Conservation (phyloP, 2,329 filamentous ascomycete species). For the Curvularia sp. region DNA sequence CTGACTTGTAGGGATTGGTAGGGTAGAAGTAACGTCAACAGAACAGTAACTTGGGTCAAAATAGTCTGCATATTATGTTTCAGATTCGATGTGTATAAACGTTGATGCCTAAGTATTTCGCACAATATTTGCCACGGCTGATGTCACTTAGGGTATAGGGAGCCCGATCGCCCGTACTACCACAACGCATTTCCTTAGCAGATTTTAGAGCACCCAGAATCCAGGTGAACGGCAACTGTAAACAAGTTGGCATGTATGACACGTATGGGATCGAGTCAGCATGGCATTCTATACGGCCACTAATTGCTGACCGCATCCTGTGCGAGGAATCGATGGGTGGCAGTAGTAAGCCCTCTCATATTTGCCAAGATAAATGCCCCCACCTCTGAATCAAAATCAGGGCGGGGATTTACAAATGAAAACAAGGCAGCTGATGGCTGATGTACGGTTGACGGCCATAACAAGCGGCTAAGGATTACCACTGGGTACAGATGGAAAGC, state of each 20-base stretch:
- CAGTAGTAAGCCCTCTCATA: slow-evolving; percentile 28
- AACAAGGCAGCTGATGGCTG: neutral
- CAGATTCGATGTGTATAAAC: neutral
- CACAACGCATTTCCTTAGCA: neutral
- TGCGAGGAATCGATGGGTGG: slow-evolving; percentile 30
- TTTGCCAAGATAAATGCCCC: slow-evolving; percentile 25
- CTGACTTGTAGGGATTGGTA: neutral
- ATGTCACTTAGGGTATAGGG: neutral
- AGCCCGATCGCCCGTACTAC: neutral
- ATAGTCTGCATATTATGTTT: neutral
- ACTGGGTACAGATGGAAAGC: slow-evolving; percentile 86
- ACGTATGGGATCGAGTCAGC: slow-evolving; percentile 20
- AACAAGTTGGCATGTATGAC: slow-evolving; percentile 1
- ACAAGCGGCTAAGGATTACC: slow-evolving; percentile 48
- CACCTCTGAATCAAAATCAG: slow-evolving; percentile 17
- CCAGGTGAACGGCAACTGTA: neutral
- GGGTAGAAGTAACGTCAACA: neutral
- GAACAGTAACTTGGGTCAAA: neutral
- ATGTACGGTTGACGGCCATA: neutral
- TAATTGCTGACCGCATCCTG: slow-evolving; percentile 46
- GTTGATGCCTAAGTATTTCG: neutral
- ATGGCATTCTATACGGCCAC: slow-evolving; percentile 27
- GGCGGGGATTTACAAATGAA: slow-evolving; percentile 3
- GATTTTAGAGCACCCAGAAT: neutral
- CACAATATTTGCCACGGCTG: neutral